Base-by-base conservation (phyloP, 371 early-diverging fungal species). In the Zychaea mexicana region DNA sequence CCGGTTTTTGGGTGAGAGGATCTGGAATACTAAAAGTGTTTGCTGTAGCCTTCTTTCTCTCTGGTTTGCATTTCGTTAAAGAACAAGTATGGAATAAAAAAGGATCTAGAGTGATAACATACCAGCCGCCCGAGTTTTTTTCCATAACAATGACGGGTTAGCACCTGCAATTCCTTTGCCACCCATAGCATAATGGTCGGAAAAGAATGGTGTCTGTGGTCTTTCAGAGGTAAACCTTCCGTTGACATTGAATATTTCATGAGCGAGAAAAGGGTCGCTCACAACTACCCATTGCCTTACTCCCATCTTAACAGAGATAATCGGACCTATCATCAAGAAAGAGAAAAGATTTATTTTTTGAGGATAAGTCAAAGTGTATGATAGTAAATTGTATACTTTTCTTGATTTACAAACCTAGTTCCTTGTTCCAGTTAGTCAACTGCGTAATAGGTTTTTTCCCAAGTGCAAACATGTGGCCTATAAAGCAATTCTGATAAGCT, bases 291-390 rank as follows among this genome's bases (percentile, higher is more conserved):
- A 70, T 15, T 27, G 27, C 26, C 58, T 42, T 10, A 65, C 66
- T 53, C 70, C 70, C 62, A 70, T 65, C 10, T 59, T n/a, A 32
- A 70, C 30, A 2, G 54, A 36, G 30, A 65, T 52, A 13, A 66
- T 60, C 1, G 70, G 70, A 21, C 53, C 53, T 53, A 10, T 19
- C 7, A 12, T 45, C 24, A 26, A 13, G 13, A 22, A 52, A 26
- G n/a, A 7, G 0, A 17, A 27, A 15, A 26, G 19, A 28, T 30
- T 3, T 2, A n/a, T 7, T 36, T 59, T 26, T 17, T n/a, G 7
- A 27, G 13, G 2, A 24, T 9, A 33, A 10, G 17, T 17, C 28
- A 3, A 17, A 27, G n/a, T n/a, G n/a, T 7, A 27, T 13, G 13
- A n/a, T 26, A 52, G 15, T 26, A 15, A 9, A 15, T 9, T 36